Percentiles rank a stretch among this genome's conserved stretches.
Evolutionary conservation across 2,329 filamentous ascomycete genomes (phyloP).

Genomic region (Neofusicoccum ribis): DNA sequence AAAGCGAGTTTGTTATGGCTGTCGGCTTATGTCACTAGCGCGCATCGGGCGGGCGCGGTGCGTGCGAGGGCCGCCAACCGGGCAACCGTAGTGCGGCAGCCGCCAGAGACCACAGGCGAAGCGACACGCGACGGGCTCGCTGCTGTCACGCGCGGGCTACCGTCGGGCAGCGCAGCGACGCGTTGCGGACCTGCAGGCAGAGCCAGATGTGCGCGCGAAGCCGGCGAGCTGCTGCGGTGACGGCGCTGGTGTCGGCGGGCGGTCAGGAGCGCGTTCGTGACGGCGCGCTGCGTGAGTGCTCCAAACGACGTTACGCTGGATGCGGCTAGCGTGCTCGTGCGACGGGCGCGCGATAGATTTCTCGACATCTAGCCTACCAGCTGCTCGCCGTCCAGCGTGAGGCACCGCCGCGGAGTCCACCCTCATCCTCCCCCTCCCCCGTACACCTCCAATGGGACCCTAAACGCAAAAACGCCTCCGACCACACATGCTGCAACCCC

Average conservation of each 20-base stretch:
- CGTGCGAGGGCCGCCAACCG: slow-evolving; percentile 7
- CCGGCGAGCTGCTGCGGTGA: neutral
- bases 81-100: slow-evolving; percentile 19
- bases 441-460: slow-evolving; percentile 7
- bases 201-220: neutral
- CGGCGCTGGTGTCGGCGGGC: neutral
- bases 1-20: slow-evolving; percentile 35
- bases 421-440: neutral
- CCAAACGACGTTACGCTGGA: neutral
- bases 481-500: slow-evolving; percentile 63
- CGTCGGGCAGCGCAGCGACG: neutral
- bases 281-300: neutral
- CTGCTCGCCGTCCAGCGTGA: neutral
- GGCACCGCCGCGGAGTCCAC: neutral
- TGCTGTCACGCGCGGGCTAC: neutral
- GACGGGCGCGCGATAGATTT: slow-evolving; percentile 15
- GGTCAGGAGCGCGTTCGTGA: slow-evolving; percentile 5
- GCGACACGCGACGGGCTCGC: neutral
- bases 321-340: neutral
- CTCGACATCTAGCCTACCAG: neutral
- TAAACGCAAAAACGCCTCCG: slow-evolving; percentile 5
- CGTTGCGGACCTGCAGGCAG: too few relatives aligned
- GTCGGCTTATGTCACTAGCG: slow-evolving; percentile 20
- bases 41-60: neutral
- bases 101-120: slow-evolving; percentile 13